Evolutionary conservation across 306 rosid species (phyloP).

Genomic region (Lagenaria siceraria): DNA sequence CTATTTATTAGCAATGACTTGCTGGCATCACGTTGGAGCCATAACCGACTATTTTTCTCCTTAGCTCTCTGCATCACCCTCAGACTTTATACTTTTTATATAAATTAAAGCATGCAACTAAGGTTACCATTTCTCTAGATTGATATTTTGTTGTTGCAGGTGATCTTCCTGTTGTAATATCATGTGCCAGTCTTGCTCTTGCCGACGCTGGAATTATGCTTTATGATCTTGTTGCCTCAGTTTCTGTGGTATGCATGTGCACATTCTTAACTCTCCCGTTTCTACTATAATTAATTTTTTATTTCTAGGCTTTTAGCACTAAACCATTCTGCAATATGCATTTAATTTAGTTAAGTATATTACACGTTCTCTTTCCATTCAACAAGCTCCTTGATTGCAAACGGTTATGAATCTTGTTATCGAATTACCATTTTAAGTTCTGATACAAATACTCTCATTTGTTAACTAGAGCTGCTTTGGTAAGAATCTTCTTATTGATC

Average conservation of each 20-base stretch:
- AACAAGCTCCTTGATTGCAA: background rate
- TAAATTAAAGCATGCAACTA: background rate
- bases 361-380: background rate
- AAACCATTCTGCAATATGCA: background rate
- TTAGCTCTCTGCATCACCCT: background rate
- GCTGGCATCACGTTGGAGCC: background rate
- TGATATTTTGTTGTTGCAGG: slow-evolving; percentile 28
- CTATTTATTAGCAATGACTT: background rate
- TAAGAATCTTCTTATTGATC: slow-evolving; percentile 77
- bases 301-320: background rate
- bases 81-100: background rate
- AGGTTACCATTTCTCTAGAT: background rate
- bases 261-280: background rate
- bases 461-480: slow-evolving; percentile 58
- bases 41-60: background rate
- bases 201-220: slow-evolving; percentile 98
- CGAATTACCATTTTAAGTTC: background rate
- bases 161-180: slow-evolving; percentile 86
- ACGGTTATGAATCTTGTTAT: background rate
- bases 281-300: background rate
- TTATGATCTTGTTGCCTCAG: slow-evolving; percentile 87
- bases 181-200: slow-evolving; percentile 95
- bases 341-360: background rate
- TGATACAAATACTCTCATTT: slow-evolving; percentile 3
- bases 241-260: slow-evolving; percentile 74